A percentile compares a stretch with the other conserved stretches of the same genome.
Conservation (phyloP, 2,329 filamentous ascomycete genomes). For the Grosmannia serpens region DNA sequence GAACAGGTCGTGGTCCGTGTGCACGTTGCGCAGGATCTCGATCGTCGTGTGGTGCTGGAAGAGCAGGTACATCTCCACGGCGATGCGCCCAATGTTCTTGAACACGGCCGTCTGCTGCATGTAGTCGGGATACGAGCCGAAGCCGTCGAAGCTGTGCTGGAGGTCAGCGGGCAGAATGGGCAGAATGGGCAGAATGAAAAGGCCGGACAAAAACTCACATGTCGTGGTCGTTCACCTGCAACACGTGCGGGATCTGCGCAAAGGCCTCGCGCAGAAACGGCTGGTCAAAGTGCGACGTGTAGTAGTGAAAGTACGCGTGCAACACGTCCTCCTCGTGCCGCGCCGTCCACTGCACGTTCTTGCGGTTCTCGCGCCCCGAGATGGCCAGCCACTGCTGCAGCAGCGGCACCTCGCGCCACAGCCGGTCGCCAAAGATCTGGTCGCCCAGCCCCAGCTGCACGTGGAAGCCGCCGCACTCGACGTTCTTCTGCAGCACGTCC, state of each 20-base stretch:
- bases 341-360: conserved; percentile 83
- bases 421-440: conserved; percentile 86
- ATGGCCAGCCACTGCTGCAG: conserved; percentile 92
- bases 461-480: conserved; percentile 92
- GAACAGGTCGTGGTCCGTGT: conserved; percentile 82
- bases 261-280: conserved; percentile 90
- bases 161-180: not conserved
- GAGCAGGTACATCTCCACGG: conserved; percentile 93
- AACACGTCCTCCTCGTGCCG: conserved; percentile 90
- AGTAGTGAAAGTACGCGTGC: conserved; percentile 98
- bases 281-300: conserved; percentile 96
- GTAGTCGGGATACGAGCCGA: conserved; percentile 92
- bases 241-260: conserved; percentile 88
- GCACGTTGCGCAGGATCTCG: conserved; percentile 82
- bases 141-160: conserved; percentile 72
- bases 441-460: conserved; percentile 84
- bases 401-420: conserved; percentile 93
- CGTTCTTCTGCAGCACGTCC: conserved; percentile 93
- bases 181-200: not conserved
- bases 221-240: conserved; percentile 93
- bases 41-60: conserved; percentile 97
- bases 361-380: conserved; percentile 85
- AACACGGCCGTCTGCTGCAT: conserved; percentile 98
- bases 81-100: conserved; percentile 92
- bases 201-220: conserved; percentile 56